Evolutionary conservation across 768 basidiomycete genomes (phyloP), one percentile per base, ranked within the genome.

Genomic region (Amanita molliuscula): DNA sequence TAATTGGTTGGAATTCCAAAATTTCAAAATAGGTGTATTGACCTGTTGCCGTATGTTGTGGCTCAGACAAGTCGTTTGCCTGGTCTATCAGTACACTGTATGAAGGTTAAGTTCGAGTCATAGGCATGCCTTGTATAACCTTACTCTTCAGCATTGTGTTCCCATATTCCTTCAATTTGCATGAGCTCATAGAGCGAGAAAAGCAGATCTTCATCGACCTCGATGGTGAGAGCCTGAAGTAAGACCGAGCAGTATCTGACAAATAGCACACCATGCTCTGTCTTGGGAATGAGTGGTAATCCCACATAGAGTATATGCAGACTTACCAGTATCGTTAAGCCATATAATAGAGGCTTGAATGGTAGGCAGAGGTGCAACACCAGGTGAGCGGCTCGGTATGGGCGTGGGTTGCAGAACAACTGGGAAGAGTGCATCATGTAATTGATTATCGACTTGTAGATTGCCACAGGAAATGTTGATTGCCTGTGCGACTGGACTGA

Each of bases 181-280:
- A 84, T 82, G 53, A 99, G 79, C 58, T 99, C 95, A 58, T 93
- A 85, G 8, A 98, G 65, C 0, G 94, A 81, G 59, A 92, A 97
- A 34, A 98, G 64, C 54, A 99, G 82, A 65, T 98, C 96, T 66
- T 99, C 96, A 61, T 99, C 96, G n/a, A 88, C 78, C 60, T 97
- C 93, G 13, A 99, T 81, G 0, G 92, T 96, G 64, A 98, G 71
- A 2, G 94, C 89, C 62, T 99, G 96, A 13, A 99, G 70, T 11
- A 99, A 69, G 46, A 98, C 78, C 1, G 94, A 94, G 48, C 90
- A 95, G 60, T 98, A 98, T 67, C 98, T 98, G 70, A 99, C 76
- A 63, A 96, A 98, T n/a, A 91, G 65, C 7, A 99, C 96, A 15
- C 96, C 96, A 56, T 98, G 96, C n/a, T 85, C 96, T 99, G 45